Evolutionary conservation across 1,284 basidiomycete species (phyloP).

Genomic region (Ganoderma leucocontextum): DNA sequence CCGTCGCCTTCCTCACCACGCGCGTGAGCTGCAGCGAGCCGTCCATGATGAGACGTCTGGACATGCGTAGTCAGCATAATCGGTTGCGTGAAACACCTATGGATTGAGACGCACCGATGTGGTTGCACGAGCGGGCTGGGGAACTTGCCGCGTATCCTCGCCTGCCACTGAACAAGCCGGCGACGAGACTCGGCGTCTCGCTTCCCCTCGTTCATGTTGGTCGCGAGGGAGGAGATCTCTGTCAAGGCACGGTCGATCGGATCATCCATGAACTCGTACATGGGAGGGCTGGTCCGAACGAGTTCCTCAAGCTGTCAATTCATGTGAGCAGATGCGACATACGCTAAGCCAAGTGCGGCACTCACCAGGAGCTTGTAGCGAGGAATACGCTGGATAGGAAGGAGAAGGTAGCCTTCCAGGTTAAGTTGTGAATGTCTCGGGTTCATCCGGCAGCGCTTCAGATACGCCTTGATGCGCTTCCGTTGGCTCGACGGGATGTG

Average conservation of each 20-base stretch:
- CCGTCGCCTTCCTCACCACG: conserved; percentile 88
- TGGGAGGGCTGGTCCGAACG: conserved; percentile 82
- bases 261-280: conserved; percentile 75
- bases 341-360: conserved; percentile 18
- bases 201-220: conserved; percentile 97
- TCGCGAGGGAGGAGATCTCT: conserved; percentile 88
- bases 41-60: conserved; percentile 87
- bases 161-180: conserved; percentile 92
- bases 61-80: conserved; percentile 11
- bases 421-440: conserved; percentile 97
- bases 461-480: conserved; percentile 86
- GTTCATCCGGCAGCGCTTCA: conserved; percentile 86
- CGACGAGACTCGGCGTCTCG: conserved; percentile 91
- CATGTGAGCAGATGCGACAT: conserved; percentile 7
- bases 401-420: conserved; percentile 91
- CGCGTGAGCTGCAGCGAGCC: conserved; percentile 85
- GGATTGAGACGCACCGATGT: conserved; percentile 68
- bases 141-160: conserved; percentile 89
- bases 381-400: conserved; percentile 96
- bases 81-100: neutral
- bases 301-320: conserved; percentile 80
- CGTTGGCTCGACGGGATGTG: conserved; percentile 75
- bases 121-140: conserved; percentile 97
- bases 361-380: conserved; percentile 91
- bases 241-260: conserved; percentile 86